Evolutionary conservation across 257 asterid genomes (phyloP).

Genomic region (Perilla frutescens): DNA sequence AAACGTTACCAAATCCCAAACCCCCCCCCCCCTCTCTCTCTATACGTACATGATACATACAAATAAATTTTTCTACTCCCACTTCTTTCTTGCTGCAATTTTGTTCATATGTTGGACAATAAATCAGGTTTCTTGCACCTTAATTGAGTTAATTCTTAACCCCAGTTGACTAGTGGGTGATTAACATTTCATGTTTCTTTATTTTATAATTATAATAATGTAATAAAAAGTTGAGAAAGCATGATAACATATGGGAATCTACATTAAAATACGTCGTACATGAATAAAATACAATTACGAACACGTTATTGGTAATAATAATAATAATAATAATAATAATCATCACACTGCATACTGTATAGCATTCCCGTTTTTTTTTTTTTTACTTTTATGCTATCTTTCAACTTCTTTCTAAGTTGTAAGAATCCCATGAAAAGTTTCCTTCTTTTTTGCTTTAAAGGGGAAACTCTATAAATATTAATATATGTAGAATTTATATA

Average conservation of each 20-base stretch:
- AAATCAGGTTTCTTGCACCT: constrained; percentile 30
- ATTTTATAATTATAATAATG: neutral
- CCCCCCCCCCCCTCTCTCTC: constrained; percentile 30
- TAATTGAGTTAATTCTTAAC: constrained; percentile 42
- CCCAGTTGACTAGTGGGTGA: constrained; percentile 35
- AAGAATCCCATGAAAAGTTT: constrained; percentile 17
- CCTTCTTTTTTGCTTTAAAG: constrained; percentile 19
- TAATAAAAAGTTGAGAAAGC: constrained; percentile 25
- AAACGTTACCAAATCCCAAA: constrained; percentile 48
- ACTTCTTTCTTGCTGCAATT: constrained; percentile 32
- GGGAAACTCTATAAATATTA: neutral
- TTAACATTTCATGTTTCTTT: constrained; percentile 2
- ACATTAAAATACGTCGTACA: constrained; percentile 18
- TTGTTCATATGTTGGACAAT: constrained; percentile 21
- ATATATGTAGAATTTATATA: neutral
- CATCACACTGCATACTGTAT: neutral
- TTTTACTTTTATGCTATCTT: constrained; percentile 16
- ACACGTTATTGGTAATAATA: constrained; percentile 30
- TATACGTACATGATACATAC: constrained; percentile 30
- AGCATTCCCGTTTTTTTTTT: too few relatives aligned
- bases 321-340: constrained; percentile 10
- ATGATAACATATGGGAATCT: constrained; percentile 27
- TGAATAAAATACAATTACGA: constrained; percentile 24
- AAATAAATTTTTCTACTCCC: constrained; percentile 26
- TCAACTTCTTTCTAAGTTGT: neutral